Evolutionary conservation across 805 yeast genomes (phyloP).

Genomic region (Lachancea cidri): DNA sequence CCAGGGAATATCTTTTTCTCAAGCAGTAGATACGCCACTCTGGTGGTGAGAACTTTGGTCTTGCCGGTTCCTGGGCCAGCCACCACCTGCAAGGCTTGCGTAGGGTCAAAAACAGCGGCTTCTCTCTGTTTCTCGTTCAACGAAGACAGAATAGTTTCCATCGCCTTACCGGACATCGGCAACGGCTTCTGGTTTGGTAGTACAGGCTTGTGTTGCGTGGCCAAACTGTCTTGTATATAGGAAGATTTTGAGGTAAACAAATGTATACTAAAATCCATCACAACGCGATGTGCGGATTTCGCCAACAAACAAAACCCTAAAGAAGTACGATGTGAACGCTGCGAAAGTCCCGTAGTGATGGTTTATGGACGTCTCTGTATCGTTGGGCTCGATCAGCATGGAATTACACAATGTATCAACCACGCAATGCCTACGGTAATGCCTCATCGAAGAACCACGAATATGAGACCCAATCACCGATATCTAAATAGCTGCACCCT

Average conservation of each 20-base stretch:
- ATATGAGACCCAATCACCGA: too few relatives aligned
- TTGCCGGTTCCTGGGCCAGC: conserved; percentile 75
- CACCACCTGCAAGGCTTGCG: conserved; percentile 44
- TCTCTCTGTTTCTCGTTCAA: conserved; percentile 40
- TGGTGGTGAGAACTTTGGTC: conserved; percentile 73
- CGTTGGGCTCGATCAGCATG: too few relatives aligned
- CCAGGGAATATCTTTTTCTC: conserved; percentile 51
- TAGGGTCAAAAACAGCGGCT: conserved; percentile 41
- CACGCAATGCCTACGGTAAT: too few relatives aligned
- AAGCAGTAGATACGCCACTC: conserved; percentile 67
- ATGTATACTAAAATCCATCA: too few relatives aligned
- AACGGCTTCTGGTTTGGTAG: background rate
- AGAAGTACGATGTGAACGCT: too few relatives aligned
- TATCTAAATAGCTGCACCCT: too few relatives aligned
- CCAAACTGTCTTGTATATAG: background rate
- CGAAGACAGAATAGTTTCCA: conserved; percentile 8
- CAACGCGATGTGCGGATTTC: background rate
- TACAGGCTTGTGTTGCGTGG: background rate
- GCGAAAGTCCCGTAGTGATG: too few relatives aligned
- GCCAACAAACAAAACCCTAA: too few relatives aligned
- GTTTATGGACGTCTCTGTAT: too few relatives aligned
- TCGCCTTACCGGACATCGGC: conserved; percentile 1
- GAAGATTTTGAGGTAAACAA: background rate
- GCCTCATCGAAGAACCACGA: too few relatives aligned
- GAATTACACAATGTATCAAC: too few relatives aligned